Percentiles rank a stretch among this genome's conserved stretches.
Conservation (phyloP, 2,329 filamentous ascomycete genomes). For the Hysterium pulicare region DNA sequence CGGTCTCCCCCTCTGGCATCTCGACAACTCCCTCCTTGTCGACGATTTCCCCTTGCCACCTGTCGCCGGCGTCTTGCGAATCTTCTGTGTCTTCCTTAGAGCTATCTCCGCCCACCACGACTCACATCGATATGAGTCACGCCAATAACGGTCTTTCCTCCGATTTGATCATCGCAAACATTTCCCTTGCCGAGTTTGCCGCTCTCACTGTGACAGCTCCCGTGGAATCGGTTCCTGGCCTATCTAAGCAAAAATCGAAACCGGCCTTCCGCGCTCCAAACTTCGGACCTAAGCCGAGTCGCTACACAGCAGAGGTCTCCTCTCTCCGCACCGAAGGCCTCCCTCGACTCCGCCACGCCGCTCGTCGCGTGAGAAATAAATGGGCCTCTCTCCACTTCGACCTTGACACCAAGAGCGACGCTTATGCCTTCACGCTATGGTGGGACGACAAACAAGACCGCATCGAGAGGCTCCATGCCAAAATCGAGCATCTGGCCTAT, state of each 20-base stretch:
- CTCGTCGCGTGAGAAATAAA: slow-evolving; percentile 32
- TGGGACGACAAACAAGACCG: slow-evolving; percentile 35
- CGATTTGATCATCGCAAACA: slow-evolving; percentile 12
- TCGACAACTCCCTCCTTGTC: background rate
- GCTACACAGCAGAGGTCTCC: slow-evolving; percentile 34
- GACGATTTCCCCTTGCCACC: slow-evolving; percentile 3
- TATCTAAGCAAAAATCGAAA: slow-evolving; percentile 25
- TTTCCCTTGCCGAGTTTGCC: slow-evolving; percentile 27
- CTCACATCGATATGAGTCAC: slow-evolving; percentile 9
- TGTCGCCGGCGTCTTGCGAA: slow-evolving; percentile 1
- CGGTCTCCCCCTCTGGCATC: too few relatives aligned
- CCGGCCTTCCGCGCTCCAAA: slow-evolving; percentile 28
- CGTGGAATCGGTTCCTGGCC: slow-evolving; percentile 10
- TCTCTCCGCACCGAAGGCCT: slow-evolving; percentile 40
- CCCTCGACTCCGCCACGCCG: slow-evolving; percentile 42
- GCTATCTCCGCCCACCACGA: background rate
- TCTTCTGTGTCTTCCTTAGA: slow-evolving; percentile 8
- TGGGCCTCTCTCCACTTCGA: slow-evolving; percentile 30
- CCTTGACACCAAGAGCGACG: slow-evolving; percentile 13
- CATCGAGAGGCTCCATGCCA: slow-evolving; percentile 30
- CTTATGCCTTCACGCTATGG: slow-evolving; percentile 38
- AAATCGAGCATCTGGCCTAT: slow-evolving; percentile 23
- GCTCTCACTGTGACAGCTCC: slow-evolving; percentile 25
- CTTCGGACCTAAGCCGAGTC: slow-evolving; percentile 20
- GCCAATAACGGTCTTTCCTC: slow-evolving; percentile 18